Evolutionary conservation across 192 early-diverging fungal species (phyloP), one percentile per base, ranked within the genome.

Genomic region (Coemansia aciculifera): DNA sequence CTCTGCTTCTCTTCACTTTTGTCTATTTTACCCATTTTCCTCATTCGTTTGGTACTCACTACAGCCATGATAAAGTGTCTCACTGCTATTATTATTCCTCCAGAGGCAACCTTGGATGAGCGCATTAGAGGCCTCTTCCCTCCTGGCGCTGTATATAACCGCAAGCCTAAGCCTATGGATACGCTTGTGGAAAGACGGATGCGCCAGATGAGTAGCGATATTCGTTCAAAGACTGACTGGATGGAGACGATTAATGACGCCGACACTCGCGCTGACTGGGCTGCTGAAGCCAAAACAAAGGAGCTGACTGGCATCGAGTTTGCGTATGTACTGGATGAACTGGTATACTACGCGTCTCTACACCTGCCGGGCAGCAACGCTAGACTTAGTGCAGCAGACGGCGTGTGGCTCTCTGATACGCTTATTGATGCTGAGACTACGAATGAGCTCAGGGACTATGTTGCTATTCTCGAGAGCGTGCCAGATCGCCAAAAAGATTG

Each of bases 381-480:
- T 7, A 34, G 8, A 34, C 34, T 34, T 34, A 49, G 44, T 15
- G 79, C 56, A 38, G 62, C 75, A 3, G 68, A 79, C 17, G 61
- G 67, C 2, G 72, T 71, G 1, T 65, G 73, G 34, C 34, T 46
- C 3, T 37, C 77, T 3, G 84, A 83, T 32, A 42, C 57, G 9
- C 49, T 57, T 38, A 52, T 82, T 15, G n/a, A 63, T 0, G 17
- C 31, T 7, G 65, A 48, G 23, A 34, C 34, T 7, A 34, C 34
- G 1, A 34, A 34, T 34, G 34, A 34, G 34, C 34, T 34, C 34
- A 34, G 34, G 34, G 34, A 34, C 34, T 34, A 34, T 34, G 34
- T 7, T 7, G 34, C 34, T 2, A 34, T 34, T 34, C 34, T 34
- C 8, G 34, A 34, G 34, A 34, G 34, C 0, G 34, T 34, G 34